Evolutionary conservation across 2,329 filamentous ascomycete genomes (phyloP), one percentile per base, ranked within the genome.

Genomic region (Botrytis medusae): DNA sequence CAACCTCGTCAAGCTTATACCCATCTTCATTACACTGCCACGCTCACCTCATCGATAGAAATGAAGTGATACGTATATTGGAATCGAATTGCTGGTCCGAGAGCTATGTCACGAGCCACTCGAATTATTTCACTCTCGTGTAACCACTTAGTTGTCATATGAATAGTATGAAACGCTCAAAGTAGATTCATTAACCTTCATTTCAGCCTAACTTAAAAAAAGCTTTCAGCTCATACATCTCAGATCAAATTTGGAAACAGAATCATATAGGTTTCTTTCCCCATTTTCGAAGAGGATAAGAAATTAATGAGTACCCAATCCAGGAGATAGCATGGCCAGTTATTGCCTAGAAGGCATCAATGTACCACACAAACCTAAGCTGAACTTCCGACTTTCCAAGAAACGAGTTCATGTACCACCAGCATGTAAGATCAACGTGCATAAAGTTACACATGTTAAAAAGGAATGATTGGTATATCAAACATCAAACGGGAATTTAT

Each of bases 381-480:
- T 67, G 63, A 67, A 67, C 63, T 67, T 67, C 63, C 63, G 40
- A 51, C 63, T 67, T 54, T 67, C 46, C 63, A 67, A 67, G 46
- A 67, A 67, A 67, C 22, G 14, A 67, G 20, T 37, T 12, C 4
- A 40, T n/a, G 46, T 67, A 34, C 14, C 63, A 67, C 46, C 34
- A 6, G 34, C 22, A 10, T 54, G 63, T 40, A 54, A n/a, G 46
- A 32, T 54, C 44, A 51, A 67, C 46, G 14, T 67, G 46, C 63
- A 67, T 54, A 20, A 20, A 37, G 63, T 67, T 54, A 67, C 63
- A 67, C 40, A 32, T 16, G 40, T 29, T 25, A 14, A 9, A n/a
- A n/a, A 48, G 44, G 29, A 34, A n/a, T 10, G 22, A 37, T 65
- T 65, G 44, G 63, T 48, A n/a, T 34, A 48, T 48, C 32, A 34